Percentiles rank a stretch among this genome's conserved stretches.
These are phyloP conservation scores for Fomitopsis palustris DNA, from an alignment of 1,284 basidiomycete species.

Conservation along the genomic window DNA sequence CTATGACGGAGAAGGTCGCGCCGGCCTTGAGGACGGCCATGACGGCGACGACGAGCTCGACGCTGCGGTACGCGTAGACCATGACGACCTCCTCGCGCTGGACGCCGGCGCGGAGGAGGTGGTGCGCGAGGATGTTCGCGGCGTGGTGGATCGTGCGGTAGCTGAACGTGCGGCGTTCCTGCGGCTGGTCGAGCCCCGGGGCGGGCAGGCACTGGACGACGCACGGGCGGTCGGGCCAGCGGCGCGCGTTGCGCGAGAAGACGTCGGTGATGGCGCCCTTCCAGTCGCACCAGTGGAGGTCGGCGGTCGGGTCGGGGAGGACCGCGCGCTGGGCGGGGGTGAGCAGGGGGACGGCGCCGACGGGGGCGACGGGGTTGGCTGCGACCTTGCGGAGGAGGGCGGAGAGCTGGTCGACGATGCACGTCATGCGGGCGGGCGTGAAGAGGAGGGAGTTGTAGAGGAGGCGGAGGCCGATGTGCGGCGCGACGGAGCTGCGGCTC, in stretches of 20 bases:
- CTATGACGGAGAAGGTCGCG: conserved; percentile 97
- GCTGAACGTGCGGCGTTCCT: conserved; percentile 64
- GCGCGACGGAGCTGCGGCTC: conserved; percentile 69
- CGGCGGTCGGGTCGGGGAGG: conserved; percentile 84
- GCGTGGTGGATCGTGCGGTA: conserved; percentile 85
- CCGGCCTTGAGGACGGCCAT: conserved; percentile 97
- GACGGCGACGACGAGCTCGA: conserved; percentile 96
- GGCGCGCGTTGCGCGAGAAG: conserved; percentile 80
- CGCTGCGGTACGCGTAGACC: conserved; percentile 97
- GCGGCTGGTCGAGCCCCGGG: conserved; percentile 37
- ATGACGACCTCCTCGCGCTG: conserved; percentile 96
- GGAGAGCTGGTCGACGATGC: conserved; percentile 85
- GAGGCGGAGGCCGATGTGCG: conserved; percentile 80
- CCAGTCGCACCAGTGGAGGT: conserved; percentile 97
- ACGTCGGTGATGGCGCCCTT: conserved; percentile 95
- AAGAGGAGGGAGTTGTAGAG: conserved; percentile 97
- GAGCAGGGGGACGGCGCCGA: conserved; percentile 80
- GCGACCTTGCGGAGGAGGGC: conserved; percentile 76
- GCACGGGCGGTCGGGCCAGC: conserved; percentile 77
- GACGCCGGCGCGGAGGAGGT: conserved; percentile 83
- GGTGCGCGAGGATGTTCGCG: conserved; percentile 89
- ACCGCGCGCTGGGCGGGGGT: conserved; percentile 68
- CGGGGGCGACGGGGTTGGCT: conserved; percentile 53
- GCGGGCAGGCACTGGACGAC: conserved; percentile 76
- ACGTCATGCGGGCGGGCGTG: conserved; percentile 73